A percentile compares a stretch with the other conserved stretches of the same genome.
Conservation (phyloP, 2,329 filamentous ascomycete genomes). For the Ophiostoma piceae region DNA sequence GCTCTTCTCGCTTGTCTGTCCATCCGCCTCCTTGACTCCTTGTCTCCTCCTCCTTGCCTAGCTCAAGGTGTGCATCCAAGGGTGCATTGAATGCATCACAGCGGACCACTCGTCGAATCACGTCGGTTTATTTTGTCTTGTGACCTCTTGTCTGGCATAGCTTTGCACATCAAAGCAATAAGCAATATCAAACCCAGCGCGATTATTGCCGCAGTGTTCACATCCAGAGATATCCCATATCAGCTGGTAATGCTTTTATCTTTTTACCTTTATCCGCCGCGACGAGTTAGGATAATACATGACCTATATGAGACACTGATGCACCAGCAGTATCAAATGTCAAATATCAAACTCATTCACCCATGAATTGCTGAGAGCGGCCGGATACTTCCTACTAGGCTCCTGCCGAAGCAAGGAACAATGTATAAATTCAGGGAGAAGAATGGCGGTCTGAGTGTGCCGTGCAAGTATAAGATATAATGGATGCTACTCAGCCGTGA, state of each 20-base stretch:
- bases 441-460: constrained; percentile 4
- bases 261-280: background rate
- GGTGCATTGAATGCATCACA: background rate
- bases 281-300: background rate
- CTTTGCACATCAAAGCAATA: background rate
- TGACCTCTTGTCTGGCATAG: background rate
- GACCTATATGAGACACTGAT: background rate
- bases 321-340: background rate
- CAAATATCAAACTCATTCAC: background rate
- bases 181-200: background rate
- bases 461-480: background rate
- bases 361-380: too few relatives aligned
- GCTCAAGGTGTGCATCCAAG: background rate
- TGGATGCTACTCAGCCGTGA: constrained; percentile 5
- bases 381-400: background rate
- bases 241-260: background rate
- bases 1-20: background rate
- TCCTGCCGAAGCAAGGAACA: background rate
- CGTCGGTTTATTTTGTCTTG: background rate
- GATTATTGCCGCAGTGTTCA: background rate
- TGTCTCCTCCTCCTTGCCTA: background rate
- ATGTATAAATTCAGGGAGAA: too few relatives aligned
- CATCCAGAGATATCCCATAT: background rate
- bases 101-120: background rate
- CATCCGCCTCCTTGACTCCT: background rate